Base-by-base conservation (phyloP, 352 stramenopile genomes). In the Globisporangium radiosum region DNA sequence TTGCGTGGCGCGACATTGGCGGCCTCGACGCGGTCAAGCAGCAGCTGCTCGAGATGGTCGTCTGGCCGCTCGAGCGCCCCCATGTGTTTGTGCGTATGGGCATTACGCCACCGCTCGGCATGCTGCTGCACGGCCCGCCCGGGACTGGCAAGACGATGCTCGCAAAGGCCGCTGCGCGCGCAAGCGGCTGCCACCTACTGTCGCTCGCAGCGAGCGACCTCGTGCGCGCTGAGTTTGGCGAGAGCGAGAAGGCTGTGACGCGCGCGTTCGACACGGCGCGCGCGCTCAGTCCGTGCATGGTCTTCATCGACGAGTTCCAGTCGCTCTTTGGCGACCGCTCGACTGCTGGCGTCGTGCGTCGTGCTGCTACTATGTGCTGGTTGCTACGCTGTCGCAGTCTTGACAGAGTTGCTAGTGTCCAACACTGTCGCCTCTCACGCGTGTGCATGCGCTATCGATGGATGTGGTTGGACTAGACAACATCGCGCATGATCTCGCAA, bases 231-330 rank as follows among this genome's bases (percentile, higher is more conserved):
- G 84, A 93, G 52, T 81, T 95, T 66, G 86, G 86, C 13, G 86
- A 93, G 52, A 94, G 84, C 56, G 84, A 95, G 50, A 92, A 92
- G 59, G 82, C 81, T 1, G 84, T 94, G 25, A 79, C 78, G 7
- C 68, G 70, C 3, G 72, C 78, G 3, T 95, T 95, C 40, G 77
- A 88, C 47, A 86, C 79, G 7, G 84, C 86, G 5, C 73, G 78
- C 4, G 73, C 78, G 4, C 61, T 92, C 13, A 92, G 81, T 70
- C 86, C 86, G 14, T 95, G 86, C 54, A 82, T 95, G 70, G 62
- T 95, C 7, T 95, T 95, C 61, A 89, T 95, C 44, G 86, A 95
- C 54, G 86, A 95, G 64, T 94, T 95, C 57, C 82, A 95, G 62
- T 92, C 86, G 9, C 58, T 95, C 0, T 95, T 95, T 60, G 85